Base-by-base conservation (phyloP, 208 protist species). In the Crithidia expoeki region DNA sequence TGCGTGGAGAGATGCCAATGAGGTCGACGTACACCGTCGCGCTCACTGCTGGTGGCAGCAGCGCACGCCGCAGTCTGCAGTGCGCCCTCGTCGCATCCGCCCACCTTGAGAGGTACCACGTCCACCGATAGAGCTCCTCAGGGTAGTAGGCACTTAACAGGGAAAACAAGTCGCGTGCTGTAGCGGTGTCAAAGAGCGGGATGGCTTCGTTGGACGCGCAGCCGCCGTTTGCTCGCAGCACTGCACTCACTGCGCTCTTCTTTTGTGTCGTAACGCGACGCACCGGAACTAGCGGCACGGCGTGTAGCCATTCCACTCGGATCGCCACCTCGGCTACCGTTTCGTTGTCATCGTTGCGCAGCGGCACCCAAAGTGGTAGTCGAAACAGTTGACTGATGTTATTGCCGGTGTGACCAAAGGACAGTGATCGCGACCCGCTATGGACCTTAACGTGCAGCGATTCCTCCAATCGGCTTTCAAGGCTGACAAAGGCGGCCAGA, bases 21-120 rank as follows among this genome's bases (percentile, higher is more conserved):
- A 81, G 25, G 25, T 69, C 55, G 0, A 81, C 34, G 33, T 71
- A 74, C 34, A 76, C 60, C 1, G 76, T 81, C n/a, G 34, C 36
- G 10, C 36, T 38, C 19, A 73, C 38, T 33, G 4, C 30, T 0
- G 61, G 47, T 12, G 70, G 59, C 7, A 69, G 63, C 28, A 81
- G 51, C 53, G 58, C 46, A 9, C 40, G 40, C 5, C 76, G 69
- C 58, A 81, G 64, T 11, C 27, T 33, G 3, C 7, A 25, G 60
- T 81, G 76, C 27, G 76, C 76, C 17, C 32, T 53, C 0, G 42
- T 40, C 11, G 64, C 52, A 28, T 63, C 42, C 4, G 36, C 44
- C 52, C 62, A 72, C n/a, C 66, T 62, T 9, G 52, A 30, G 19
- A 66, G 32, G 56, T 57, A 28, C 55, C 44, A 64, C 56, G 42